Percentiles rank a stretch among this genome's conserved stretches.
Conservation (phyloP, 768 basidiomycete species). For the Leccinum sublutescens region DNA sequence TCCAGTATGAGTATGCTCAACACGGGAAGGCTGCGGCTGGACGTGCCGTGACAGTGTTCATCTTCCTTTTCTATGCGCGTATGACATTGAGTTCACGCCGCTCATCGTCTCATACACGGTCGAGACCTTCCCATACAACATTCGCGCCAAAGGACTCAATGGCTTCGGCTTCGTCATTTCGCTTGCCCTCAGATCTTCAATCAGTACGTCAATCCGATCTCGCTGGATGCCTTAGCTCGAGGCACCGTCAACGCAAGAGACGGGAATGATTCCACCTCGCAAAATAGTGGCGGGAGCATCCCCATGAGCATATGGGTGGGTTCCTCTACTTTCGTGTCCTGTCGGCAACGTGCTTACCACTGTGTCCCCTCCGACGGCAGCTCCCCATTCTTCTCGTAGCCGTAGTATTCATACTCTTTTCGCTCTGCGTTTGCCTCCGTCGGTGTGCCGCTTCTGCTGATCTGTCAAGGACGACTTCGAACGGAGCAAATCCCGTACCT, state of each 20-base stretch:
- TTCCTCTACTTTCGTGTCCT: too few relatives aligned
- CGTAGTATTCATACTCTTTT: slow-evolving; percentile 20
- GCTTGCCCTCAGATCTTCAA: too few relatives aligned
- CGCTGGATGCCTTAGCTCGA: background rate
- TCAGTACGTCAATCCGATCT: too few relatives aligned
- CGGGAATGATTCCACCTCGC: background rate
- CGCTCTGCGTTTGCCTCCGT: slow-evolving; percentile 23
- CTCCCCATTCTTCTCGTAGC: slow-evolving; percentile 29
- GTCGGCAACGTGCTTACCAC: background rate
- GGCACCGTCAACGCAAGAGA: background rate
- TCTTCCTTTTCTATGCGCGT: too few relatives aligned
- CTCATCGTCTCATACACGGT: too few relatives aligned
- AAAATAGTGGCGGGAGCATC: slow-evolving; percentile 2
- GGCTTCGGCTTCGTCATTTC: too few relatives aligned
- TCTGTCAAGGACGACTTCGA: background rate
- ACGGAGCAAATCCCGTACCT: background rate
- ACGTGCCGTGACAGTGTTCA: too few relatives aligned
- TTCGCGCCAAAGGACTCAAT: too few relatives aligned
- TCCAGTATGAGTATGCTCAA: too few relatives aligned
- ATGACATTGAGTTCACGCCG: too few relatives aligned
- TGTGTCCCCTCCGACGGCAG: slow-evolving; percentile 5
- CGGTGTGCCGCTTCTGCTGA: slow-evolving; percentile 9
- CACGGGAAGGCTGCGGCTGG: too few relatives aligned
- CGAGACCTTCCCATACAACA: too few relatives aligned
- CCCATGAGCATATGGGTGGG: slow-evolving; percentile 25